Evolutionary conservation across 1,284 basidiomycete genomes (phyloP), one percentile per base, ranked within the genome.

Genomic region (Peniophora sp.): DNA sequence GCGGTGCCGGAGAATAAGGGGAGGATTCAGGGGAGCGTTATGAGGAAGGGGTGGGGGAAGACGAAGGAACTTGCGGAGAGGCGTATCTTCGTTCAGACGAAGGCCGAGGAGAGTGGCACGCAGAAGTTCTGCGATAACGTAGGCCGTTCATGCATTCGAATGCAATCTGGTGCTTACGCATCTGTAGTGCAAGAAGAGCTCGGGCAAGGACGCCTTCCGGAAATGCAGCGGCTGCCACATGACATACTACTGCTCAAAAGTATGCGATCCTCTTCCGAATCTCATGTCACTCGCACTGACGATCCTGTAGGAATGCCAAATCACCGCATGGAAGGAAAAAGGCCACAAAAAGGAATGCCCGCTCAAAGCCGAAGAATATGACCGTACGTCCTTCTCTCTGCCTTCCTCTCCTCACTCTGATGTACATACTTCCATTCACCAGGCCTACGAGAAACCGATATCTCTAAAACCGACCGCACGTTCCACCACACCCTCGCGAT

Each of bases 221-320:
- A 63, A 66, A 45, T 72, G 69, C 49, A 54, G 59, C 2, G 63
- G 60, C 2, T 70, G 70, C 53, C 59, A 63, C 14, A 63, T 60
- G 8, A 69, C 69, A 3, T 58, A 66, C 16, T 71, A 71, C 54
- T 71, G 70, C 53, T 71, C 69, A 1, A 67, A 66, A 53, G 27
- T 32, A 32, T n/a, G n/a, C n/a, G n/a, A n/a, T n/a, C n/a, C n/a
- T n/a, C 10, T 27, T 43, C 19, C 14, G 24, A 12, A 14, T 35
- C 35, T 35, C 6, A 23, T 12, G 17, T 3, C 20, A 16, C 34
- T 35, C 3, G 6, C 45, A 2, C 17, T 39, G 19, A 17, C 27
- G 56, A 51, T n/a, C 12, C 27, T 12, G 27, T 32, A 32, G 27
- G 65, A 69, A 52, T 71, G 69, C 50, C 69, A 69, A 52, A 56